Conservation (phyloP, 2,329 filamentous ascomycete species). For the Aureobasidium lini region DNA sequence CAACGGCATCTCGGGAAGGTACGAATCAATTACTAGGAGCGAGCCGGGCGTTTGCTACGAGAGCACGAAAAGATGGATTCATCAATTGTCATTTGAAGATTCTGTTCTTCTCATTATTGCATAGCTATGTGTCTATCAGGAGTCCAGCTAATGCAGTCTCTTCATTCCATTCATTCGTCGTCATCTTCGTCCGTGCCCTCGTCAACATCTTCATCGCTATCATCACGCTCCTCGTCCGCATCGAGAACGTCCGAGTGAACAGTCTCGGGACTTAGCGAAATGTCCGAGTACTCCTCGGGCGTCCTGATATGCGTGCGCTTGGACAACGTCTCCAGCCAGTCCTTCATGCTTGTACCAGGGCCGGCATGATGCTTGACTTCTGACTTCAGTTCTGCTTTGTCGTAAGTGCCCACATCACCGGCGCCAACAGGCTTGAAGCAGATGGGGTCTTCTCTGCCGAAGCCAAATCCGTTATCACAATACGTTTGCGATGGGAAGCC, state of each 20-base stretch:
- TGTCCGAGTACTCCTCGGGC: not conserved
- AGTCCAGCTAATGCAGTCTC: no score
- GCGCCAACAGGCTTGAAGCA: not conserved
- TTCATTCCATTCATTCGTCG: not conserved
- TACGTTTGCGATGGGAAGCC: not conserved
- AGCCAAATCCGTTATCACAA: not conserved
- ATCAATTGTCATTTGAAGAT: no score
- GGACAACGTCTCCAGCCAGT: not conserved
- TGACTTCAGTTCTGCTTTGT: not conserved
- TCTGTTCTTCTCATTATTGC: no score
- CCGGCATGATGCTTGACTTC: constrained; percentile 4
- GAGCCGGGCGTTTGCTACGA: no score
- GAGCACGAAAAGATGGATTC: no score
- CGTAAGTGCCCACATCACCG: not conserved
- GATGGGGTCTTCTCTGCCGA: not conserved
- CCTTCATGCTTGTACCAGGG: constrained; percentile 3
- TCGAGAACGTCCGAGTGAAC: no score
- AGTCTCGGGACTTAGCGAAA: not conserved
- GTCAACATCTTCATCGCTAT: not conserved
- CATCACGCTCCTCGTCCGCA: not conserved
- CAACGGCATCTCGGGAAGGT: no score
- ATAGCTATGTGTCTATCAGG: no score
- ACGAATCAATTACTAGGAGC: no score
- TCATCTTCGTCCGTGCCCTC: not conserved
- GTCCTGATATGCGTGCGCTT: not conserved